Percentiles rank a stretch among this genome's conserved stretches.
phyloP scores from a whole-genome alignment of 768 basidiomycete genomes.

The Kwoniella sp. region DNA sequence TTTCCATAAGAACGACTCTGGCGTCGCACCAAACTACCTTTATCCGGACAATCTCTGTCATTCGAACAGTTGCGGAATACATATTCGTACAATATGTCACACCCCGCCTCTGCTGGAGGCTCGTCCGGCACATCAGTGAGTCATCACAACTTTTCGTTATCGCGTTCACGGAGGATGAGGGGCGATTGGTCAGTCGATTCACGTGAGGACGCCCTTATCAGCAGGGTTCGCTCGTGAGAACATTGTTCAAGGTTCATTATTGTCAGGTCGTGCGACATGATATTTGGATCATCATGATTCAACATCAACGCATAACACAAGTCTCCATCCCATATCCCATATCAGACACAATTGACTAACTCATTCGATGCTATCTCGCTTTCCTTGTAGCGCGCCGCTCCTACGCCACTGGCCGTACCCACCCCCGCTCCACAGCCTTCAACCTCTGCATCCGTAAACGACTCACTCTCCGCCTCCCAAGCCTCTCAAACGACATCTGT shows the following conservation, averaged over 20 bases:
- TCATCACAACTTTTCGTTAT: background rate
- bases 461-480: constrained; percentile 42
- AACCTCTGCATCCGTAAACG: constrained; percentile 30
- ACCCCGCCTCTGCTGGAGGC: constrained; percentile 15
- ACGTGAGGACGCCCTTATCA: constrained; percentile 17
- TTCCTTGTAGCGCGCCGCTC: constrained; percentile 18
- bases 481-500: constrained; percentile 43
- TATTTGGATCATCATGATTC: too few relatives aligned
- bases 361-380: too few relatives aligned
- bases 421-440: constrained; percentile 30
- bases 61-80: background rate
- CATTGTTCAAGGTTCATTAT: background rate
- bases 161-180: too few relatives aligned
- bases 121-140: constrained; percentile 18
- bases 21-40: background rate
- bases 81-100: constrained; percentile 4
- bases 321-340: too few relatives aligned
- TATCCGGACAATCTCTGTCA: background rate
- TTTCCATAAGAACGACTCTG: too few relatives aligned
- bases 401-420: constrained; percentile 31
- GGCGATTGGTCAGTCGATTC: too few relatives aligned
- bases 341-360: too few relatives aligned
- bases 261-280: constrained; percentile 14
- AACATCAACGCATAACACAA: too few relatives aligned
- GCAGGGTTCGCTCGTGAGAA: constrained; percentile 14